A percentile compares a stretch with the other conserved stretches of the same genome.
Conservation (phyloP, 257 asterid genomes). For the Coffea canephora region DNA sequence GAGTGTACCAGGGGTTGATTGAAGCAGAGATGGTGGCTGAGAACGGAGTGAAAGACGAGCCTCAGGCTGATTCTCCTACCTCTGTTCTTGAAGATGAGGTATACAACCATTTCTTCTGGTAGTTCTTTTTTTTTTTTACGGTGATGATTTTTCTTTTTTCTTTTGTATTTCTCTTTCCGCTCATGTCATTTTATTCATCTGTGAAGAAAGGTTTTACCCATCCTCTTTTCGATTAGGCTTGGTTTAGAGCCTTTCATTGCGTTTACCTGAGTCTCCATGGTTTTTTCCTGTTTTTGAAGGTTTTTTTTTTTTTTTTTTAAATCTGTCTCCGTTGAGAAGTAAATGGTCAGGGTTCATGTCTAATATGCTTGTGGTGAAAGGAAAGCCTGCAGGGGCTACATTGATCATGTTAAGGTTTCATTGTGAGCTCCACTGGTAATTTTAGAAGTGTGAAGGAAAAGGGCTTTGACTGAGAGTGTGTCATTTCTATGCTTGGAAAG, state of each 20-base stretch:
- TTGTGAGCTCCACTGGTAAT: neutral
- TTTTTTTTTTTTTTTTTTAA: too few relatives aligned
- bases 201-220: neutral
- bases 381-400: too few relatives aligned
- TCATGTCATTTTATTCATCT: neutral
- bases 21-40: slow-evolving; percentile 45
- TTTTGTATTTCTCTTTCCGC: neutral
- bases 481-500: neutral
- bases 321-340: neutral
- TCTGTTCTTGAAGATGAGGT: slow-evolving; percentile 97
- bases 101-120: neutral
- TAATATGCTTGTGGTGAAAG: neutral
- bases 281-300: neutral
- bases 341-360: neutral
- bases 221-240: neutral
- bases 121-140: neutral
- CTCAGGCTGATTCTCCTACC: slow-evolving; percentile 81
- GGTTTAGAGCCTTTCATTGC: neutral
- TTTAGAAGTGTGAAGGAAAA: neutral
- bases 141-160: neutral
- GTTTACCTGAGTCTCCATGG: too few relatives aligned
- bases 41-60: slow-evolving; percentile 52
- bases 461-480: neutral
- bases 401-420: neutral
- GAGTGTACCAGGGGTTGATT: slow-evolving; percentile 10